These are phyloP conservation scores for Zygosaccharomyces bisporus DNA, from an alignment of 805 yeast species.

Conservation along the genomic window DNA sequence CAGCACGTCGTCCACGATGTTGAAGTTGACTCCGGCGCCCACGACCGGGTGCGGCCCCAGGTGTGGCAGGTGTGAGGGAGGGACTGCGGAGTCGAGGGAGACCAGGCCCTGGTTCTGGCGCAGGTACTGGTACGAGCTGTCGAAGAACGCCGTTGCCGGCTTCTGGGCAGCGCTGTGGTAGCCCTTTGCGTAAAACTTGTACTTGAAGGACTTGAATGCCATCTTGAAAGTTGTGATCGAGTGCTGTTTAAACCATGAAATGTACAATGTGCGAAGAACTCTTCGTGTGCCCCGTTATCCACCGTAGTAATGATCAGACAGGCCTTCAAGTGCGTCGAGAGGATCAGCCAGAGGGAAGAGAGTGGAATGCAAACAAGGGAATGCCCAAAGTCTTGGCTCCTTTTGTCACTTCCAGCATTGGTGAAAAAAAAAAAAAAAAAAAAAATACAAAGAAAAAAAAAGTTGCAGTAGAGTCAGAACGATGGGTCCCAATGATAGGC, in stretches of 20 bases:
- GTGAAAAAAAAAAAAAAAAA: too few relatives aligned
- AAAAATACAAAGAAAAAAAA: too few relatives aligned
- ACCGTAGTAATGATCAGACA: too few relatives aligned
- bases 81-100: constrained; percentile 22
- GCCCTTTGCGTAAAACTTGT: constrained; percentile 38
- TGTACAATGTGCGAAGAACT: not conserved
- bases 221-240: constrained; percentile 16
- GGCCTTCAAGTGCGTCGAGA: too few relatives aligned
- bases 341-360: not conserved
- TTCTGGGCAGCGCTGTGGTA: constrained; percentile 37
- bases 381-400: not conserved
- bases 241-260: not conserved
- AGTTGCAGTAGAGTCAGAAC: not conserved
- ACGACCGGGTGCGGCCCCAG: constrained; percentile 39
- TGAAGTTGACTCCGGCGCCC: constrained; percentile 34
- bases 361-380: not conserved
- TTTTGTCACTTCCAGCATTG: not conserved
- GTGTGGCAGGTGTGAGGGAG: constrained; percentile 18
- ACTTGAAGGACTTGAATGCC: constrained; percentile 42
- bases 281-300: too few relatives aligned
- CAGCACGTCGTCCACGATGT: constrained; percentile 30
- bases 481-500: not conserved
- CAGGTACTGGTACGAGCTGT: constrained; percentile 40
- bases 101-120: constrained; percentile 38
- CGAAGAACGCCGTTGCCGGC: constrained; percentile 37